Evolutionary conservation across 108 stramenopile genomes (phyloP).

Genomic region (Skeletonema potamos): DNA sequence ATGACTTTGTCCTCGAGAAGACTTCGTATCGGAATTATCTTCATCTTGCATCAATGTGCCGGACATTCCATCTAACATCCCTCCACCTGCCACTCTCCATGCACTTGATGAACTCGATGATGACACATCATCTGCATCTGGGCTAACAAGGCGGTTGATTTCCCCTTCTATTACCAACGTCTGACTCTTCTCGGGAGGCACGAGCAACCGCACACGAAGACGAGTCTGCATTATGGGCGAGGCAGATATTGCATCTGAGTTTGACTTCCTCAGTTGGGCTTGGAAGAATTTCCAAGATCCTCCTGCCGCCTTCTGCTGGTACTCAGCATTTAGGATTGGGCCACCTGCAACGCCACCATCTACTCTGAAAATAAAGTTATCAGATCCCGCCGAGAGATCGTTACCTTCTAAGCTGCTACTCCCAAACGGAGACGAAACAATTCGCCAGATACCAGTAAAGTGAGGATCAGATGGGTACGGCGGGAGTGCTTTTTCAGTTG

Average conservation of each 20-base stretch:
- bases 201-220: slow-evolving; percentile 68
- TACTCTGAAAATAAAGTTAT: slow-evolving; percentile 72
- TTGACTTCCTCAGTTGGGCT: slow-evolving; percentile 28
- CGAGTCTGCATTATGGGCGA: slow-evolving; percentile 34
- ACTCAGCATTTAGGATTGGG: slow-evolving; percentile 68
- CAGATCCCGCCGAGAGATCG: slow-evolving; percentile 32
- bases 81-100: slow-evolving; percentile 26
- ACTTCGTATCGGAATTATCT: not conserved
- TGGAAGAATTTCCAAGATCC: slow-evolving; percentile 77
- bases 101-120: slow-evolving; percentile 23
- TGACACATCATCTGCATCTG: slow-evolving; percentile 12
- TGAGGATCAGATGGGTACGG: slow-evolving; percentile 71
- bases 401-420: slow-evolving; percentile 16
- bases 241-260: slow-evolving; percentile 19
- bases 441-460: slow-evolving; percentile 73
- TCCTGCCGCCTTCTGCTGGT: slow-evolving; percentile 72
- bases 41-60: slow-evolving; percentile 13
- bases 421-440: slow-evolving; percentile 69
- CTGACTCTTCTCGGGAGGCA: slow-evolving; percentile 80
- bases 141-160: slow-evolving; percentile 31
- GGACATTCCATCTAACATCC: slow-evolving; percentile 34
- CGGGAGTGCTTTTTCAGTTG: slow-evolving; percentile 39
- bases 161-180: slow-evolving; percentile 77
- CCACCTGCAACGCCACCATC: slow-evolving; percentile 81
- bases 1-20: slow-evolving; percentile 2